These are phyloP conservation scores for Gentiana dahurica DNA, from an alignment of 257 asterid genomes.

Conservation along the genomic window DNA sequence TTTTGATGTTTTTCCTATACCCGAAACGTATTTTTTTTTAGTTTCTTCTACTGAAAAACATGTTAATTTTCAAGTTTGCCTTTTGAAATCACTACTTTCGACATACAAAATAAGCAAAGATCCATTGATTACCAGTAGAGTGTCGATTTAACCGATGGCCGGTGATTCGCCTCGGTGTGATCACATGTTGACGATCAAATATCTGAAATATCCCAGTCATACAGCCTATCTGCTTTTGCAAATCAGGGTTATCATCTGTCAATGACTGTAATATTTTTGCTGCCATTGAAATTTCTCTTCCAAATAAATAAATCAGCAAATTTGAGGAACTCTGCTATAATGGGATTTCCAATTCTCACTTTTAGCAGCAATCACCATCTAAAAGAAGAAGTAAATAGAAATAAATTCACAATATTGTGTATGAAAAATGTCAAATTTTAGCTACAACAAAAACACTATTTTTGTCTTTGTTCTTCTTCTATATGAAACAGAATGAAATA, in stretches of 20 bases:
- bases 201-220: constrained; percentile 82
- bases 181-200: constrained; percentile 60
- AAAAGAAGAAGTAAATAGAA: too few species aligned
- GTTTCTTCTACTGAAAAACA: too few species aligned
- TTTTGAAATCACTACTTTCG: too few species aligned
- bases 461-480: constrained; percentile 4
- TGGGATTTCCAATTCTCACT: not conserved
- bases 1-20: too few species aligned
- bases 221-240: constrained; percentile 90
- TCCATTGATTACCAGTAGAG: constrained; percentile 32
- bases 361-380: not conserved
- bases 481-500: constrained; percentile 8
- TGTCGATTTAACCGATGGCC: constrained; percentile 37
- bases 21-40: too few species aligned
- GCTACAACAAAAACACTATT: not conserved
- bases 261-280: constrained; percentile 74
- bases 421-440: not conserved
- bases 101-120: too few species aligned
- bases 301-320: constrained; percentile 13
- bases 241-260: constrained; percentile 70
- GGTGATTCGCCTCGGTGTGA: constrained; percentile 40
- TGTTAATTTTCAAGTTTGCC: too few species aligned
- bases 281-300: constrained; percentile 38
- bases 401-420: too few species aligned
- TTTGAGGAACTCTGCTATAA: constrained; percentile 1